phyloP scores from a whole-genome alignment of 805 yeast genomes.

The Scheffersomyces stipitis region DNA sequence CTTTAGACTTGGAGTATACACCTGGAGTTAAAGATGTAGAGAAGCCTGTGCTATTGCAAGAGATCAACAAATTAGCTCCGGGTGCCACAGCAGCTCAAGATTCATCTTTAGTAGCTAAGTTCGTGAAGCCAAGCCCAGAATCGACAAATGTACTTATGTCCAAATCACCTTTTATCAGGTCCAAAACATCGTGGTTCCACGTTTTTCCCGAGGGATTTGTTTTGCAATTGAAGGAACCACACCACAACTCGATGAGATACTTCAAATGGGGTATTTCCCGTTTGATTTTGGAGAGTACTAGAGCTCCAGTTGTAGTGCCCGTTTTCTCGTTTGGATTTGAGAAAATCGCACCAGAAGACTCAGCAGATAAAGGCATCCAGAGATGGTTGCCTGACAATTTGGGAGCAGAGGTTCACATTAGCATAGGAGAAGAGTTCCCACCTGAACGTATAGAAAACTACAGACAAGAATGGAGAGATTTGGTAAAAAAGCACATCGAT shows the following conservation, averaged over 20 bases:
- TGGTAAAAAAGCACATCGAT: constrained; percentile 57
- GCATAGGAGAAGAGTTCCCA: constrained; percentile 70
- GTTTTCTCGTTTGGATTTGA: constrained; percentile 86
- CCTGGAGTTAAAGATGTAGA: constrained; percentile 28
- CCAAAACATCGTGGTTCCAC: constrained; percentile 85
- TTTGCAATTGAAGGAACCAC: constrained; percentile 77
- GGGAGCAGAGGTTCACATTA: constrained; percentile 66
- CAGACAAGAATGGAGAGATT: constrained; percentile 66
- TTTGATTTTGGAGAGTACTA: constrained; percentile 75
- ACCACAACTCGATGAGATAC: constrained; percentile 83
- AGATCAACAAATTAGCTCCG: constrained; percentile 22
- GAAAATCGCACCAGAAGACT: constrained; percentile 76
- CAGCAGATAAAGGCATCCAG: constrained; percentile 50
- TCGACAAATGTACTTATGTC: constrained; percentile 26
- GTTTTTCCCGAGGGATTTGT: constrained; percentile 95
- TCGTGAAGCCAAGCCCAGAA: constrained; percentile 28
- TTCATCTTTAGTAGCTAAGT: constrained; percentile 13
- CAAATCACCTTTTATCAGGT: constrained; percentile 54
- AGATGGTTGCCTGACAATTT: constrained; percentile 61
- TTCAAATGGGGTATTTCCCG: constrained; percentile 96
- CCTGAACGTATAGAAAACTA: constrained; percentile 58
- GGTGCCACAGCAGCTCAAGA: constrained; percentile 11
- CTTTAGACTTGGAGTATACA: constrained; percentile 45
- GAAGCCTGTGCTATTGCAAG: constrained; percentile 41
- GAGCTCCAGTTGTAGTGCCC: constrained; percentile 85